Percentiles rank a stretch among this genome's conserved stretches.
Evolutionary conservation across 306 rosid species (phyloP).

Genomic region (Medicago ruthenica): DNA sequence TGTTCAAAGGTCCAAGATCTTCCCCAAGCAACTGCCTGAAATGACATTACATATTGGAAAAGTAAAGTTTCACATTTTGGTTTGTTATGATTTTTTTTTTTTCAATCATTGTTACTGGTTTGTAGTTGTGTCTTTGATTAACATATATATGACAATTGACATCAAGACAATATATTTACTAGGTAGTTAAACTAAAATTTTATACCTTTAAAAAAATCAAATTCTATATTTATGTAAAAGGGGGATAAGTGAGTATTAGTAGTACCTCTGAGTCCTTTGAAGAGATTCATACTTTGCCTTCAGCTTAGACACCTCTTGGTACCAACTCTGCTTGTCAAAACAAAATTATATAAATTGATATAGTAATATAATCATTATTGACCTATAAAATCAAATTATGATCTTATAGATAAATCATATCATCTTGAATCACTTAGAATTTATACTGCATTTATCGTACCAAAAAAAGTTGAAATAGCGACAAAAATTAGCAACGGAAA

Average conservation of each 20-base stretch:
- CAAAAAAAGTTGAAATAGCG: too few species aligned
- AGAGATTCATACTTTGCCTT: constrained; percentile 82
- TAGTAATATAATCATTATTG: too few species aligned
- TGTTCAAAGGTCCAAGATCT: constrained; percentile 89
- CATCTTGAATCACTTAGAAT: too few species aligned
- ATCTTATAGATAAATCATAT: too few species aligned
- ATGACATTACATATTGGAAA: neutral
- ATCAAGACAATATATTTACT: neutral
- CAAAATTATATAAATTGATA: neutral
- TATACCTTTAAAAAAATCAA: neutral
- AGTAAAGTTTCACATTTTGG: neutral
- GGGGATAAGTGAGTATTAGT: neutral
- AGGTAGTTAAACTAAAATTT: neutral
- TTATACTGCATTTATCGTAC: neutral
- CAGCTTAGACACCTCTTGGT: constrained; percentile 74
- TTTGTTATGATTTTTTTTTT: neutral
- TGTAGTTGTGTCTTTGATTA: too few species aligned
- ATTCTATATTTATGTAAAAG: neutral
- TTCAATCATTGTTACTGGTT: neutral
- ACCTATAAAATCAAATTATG: too few species aligned
- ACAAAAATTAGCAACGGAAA: too few species aligned
- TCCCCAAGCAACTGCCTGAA: constrained; percentile 93
- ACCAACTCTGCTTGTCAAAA: constrained; percentile 71
- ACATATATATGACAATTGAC: neutral
- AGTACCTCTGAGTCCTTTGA: constrained; percentile 81